Percentiles rank a stretch among this genome's conserved stretches.
Evolutionary conservation across 192 early-diverging fungal genomes (phyloP).

Genomic region (Dissophora globulifera): DNA sequence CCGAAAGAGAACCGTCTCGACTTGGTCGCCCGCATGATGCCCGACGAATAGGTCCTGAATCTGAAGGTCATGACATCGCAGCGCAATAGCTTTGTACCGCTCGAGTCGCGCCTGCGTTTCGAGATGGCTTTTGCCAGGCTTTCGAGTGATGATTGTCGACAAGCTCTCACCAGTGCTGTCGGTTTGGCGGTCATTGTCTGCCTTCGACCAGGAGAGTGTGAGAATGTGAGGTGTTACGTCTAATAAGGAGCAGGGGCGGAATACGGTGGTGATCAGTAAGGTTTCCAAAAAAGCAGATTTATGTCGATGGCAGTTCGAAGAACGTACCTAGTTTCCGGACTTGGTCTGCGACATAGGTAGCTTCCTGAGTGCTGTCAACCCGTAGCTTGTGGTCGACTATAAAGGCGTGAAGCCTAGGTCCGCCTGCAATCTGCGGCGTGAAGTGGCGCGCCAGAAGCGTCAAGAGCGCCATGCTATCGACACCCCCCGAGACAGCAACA

Average conservation of each 20-base stretch:
- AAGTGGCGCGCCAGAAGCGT: conserved; percentile 32
- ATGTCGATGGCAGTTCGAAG: no score
- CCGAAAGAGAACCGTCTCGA: conserved; percentile 56
- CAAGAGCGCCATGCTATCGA: conserved; percentile 51
- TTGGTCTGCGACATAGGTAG: conserved; percentile 34
- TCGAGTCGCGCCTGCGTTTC: conserved; percentile 52
- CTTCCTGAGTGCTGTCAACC: conserved; percentile 52
- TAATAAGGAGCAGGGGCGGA: not conserved
- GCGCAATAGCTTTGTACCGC: conserved; percentile 52
- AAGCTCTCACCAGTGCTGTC: not conserved
- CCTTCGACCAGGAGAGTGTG: conserved; percentile 15
- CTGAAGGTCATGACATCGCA: conserved; percentile 38
- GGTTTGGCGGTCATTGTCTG: not conserved
- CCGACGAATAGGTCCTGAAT: conserved; percentile 58
- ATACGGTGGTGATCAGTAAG: no score
- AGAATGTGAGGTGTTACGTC: conserved; percentile 23
- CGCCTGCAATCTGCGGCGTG: not conserved
- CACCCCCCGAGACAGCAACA: conserved; percentile 55
- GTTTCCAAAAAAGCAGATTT: no score
- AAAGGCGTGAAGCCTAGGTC: conserved; percentile 38
- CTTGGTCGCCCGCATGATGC: conserved; percentile 60
- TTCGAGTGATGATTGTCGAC: not conserved
- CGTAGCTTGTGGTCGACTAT: conserved; percentile 62
- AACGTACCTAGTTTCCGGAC: conserved; percentile 41
- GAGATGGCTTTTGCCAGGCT: conserved; percentile 36